Evolutionary conservation across 1,139 yeast genomes (phyloP).

Genomic region (Lodderomyces parapsilosis): DNA sequence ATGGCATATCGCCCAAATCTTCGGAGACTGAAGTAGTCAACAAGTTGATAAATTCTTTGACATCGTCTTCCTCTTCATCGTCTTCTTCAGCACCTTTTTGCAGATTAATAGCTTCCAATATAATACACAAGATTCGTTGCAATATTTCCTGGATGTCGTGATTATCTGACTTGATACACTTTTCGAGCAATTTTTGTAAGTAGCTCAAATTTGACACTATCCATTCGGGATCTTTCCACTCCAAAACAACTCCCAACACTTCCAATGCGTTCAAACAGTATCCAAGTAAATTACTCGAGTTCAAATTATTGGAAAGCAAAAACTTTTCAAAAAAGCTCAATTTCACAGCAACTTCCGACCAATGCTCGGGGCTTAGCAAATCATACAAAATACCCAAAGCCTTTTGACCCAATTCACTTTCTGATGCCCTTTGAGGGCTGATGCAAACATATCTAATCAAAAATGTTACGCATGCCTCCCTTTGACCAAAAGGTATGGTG

Average conservation of each 20-base stretch:
- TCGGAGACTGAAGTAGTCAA: slow-evolving; percentile 74
- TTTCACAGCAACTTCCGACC: slow-evolving; percentile 88
- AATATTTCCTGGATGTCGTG: slow-evolving; percentile 81
- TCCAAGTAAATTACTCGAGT: slow-evolving; percentile 59
- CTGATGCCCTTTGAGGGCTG: slow-evolving; percentile 81
- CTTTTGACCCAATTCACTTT: slow-evolving; percentile 77
- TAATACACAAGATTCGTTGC: slow-evolving; percentile 68
- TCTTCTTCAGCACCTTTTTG: slow-evolving; percentile 44
- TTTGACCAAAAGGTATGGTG: slow-evolving; percentile 70
- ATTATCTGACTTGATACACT: slow-evolving; percentile 79
- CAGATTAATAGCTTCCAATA: slow-evolving; percentile 60
- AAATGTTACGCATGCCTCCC: slow-evolving; percentile 92
- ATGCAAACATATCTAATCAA: slow-evolving; percentile 86
- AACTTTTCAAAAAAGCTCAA: slow-evolving; percentile 85
- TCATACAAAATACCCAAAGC: slow-evolving; percentile 76
- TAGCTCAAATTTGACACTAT: slow-evolving; percentile 65
- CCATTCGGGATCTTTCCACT: slow-evolving; percentile 77
- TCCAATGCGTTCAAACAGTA: slow-evolving; percentile 89
- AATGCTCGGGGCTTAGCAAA: slow-evolving; percentile 66
- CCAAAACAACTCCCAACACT: slow-evolving; percentile 81
- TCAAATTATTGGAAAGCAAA: slow-evolving; percentile 73
- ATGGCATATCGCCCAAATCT: slow-evolving; percentile 77
- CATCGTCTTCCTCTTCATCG: slow-evolving; percentile 55
- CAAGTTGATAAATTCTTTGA: slow-evolving; percentile 59
- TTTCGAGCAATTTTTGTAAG: slow-evolving; percentile 73